Base-by-base conservation (phyloP, 1,284 basidiomycete genomes). In the Dichomitus squalens region DNA sequence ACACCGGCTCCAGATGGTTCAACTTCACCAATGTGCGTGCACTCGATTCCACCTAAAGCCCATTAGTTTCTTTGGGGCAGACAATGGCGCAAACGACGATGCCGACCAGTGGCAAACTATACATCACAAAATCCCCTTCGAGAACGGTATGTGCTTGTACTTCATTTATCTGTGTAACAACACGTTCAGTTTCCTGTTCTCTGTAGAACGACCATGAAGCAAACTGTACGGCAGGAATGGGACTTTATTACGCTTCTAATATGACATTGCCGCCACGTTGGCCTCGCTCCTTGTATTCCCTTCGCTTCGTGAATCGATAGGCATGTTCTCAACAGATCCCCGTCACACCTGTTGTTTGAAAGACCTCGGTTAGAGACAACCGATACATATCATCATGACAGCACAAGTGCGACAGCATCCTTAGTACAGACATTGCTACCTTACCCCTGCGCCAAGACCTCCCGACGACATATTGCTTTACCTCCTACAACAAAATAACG, bases 371-470 rank as follows among this genome's bases (percentile, higher is more conserved):
- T 43, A 27, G 31, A 59, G 50, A 58, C 48, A 43, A 57, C 51
- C 60, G 55, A 61, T 59, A 61, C 59, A 61, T 64, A 53, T 64
- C 55, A 59, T 63, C 51, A 58, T 49, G 47, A 52, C 54, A 60
- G 47, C 51, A 51, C 44, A 54, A 56, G 64, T 54, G 55, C 58
- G 64, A 64, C 58, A 62, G 57, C 58, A 58, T 57, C 55, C 60
- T 59, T 64, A 58, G 57, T 61, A 66, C 63, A 67, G 56, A 63
- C 55, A 61, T 59, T 59, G 61, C 61, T 58, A 63, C 61, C 51
- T 48, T 57, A 55, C 52, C 49, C 57, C 57, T 50, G 59, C 55
- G 52, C 57, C 59, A 44, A 49, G 49, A 52, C 53, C 49, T 40
- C 29, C 35, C 33, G 44, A 60, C 51, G 49, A 34, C 47, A 57